Percentiles rank a stretch among this genome's conserved stretches.
These are phyloP conservation scores for Rhizopogon roseolus DNA, from an alignment of 768 basidiomycete genomes.

Conservation along the genomic window DNA sequence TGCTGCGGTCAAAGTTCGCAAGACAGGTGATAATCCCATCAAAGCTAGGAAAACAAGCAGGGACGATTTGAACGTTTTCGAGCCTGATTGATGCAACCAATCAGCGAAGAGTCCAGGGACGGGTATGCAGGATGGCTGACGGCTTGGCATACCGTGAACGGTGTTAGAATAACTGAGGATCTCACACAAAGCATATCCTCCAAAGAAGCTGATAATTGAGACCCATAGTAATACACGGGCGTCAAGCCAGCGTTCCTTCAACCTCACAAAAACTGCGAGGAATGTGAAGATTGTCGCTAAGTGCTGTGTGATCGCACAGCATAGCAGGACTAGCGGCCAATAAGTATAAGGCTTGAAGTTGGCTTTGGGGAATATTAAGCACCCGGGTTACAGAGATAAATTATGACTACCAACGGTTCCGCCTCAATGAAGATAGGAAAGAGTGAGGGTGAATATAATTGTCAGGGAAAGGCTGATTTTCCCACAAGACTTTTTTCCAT, in stretches of 20 bases:
- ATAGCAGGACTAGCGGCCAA: slow-evolving; percentile 62
- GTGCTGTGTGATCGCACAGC: slow-evolving; percentile 81
- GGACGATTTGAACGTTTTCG: slow-evolving; percentile 73
- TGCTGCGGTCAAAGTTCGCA: slow-evolving; percentile 88
- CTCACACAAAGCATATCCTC: slow-evolving; percentile 64
- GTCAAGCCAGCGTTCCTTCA: slow-evolving; percentile 61
- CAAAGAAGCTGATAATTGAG: slow-evolving; percentile 54
- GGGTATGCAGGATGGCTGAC: slow-evolving; percentile 15
- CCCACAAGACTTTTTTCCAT: slow-evolving; percentile 84
- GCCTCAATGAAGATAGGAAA: slow-evolving; percentile 75
- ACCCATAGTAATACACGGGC: slow-evolving; percentile 65
- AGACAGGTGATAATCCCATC: slow-evolving; percentile 85
- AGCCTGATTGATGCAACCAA: slow-evolving; percentile 37
- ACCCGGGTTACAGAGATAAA: not conserved
- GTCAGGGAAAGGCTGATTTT: slow-evolving; percentile 69
- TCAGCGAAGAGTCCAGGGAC: slow-evolving; percentile 1
- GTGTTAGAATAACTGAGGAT: slow-evolving; percentile 38
- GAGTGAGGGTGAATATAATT: slow-evolving; percentile 73
- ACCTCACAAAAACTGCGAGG: slow-evolving; percentile 69
- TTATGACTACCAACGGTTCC: slow-evolving; percentile 56
- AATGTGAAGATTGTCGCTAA: slow-evolving; percentile 78
- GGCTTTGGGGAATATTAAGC: slow-evolving; percentile 37
- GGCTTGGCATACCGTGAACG: slow-evolving; percentile 13
- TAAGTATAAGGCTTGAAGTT: slow-evolving; percentile 81
- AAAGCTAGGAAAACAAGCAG: slow-evolving; percentile 85